Percentiles rank a stretch among this genome's conserved stretches.
Conservation (phyloP, 345 rosid genomes). For the Salix exigua region DNA sequence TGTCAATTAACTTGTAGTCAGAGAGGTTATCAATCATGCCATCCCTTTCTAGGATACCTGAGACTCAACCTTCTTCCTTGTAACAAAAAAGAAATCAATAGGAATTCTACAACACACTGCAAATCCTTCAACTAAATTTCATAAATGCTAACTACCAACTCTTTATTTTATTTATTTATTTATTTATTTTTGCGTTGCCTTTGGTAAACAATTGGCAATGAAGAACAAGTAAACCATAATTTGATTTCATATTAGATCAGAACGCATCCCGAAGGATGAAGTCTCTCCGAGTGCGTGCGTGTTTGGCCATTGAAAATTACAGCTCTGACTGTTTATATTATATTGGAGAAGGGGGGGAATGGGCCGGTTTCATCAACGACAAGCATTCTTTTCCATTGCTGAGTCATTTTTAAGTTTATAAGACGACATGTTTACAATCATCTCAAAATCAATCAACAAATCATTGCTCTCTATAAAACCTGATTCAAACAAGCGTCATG, state of each 20-base stretch:
- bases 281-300: too few species aligned
- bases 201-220: too few species aligned
- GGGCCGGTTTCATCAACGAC: neutral
- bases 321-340: too few species aligned
- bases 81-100: neutral
- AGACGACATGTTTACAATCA: conserved; percentile 2
- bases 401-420: neutral
- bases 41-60: neutral
- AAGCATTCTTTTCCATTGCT: too few species aligned
- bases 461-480: conserved; percentile 19
- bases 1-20: neutral
- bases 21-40: neutral
- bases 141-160: neutral
- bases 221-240: too few species aligned
- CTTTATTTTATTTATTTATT: neutral
- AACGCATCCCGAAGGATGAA: too few species aligned
- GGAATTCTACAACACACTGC: neutral
- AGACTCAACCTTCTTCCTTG: neutral
- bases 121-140: neutral
- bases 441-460: conserved; percentile 21
- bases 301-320: too few species aligned
- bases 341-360: neutral
- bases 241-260: too few species aligned
- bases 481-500: conserved; percentile 17
- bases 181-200: neutral